These are phyloP conservation scores for Blastobotrys elegans DNA, from an alignment of 1,139 yeast species.

Conservation along the genomic window DNA sequence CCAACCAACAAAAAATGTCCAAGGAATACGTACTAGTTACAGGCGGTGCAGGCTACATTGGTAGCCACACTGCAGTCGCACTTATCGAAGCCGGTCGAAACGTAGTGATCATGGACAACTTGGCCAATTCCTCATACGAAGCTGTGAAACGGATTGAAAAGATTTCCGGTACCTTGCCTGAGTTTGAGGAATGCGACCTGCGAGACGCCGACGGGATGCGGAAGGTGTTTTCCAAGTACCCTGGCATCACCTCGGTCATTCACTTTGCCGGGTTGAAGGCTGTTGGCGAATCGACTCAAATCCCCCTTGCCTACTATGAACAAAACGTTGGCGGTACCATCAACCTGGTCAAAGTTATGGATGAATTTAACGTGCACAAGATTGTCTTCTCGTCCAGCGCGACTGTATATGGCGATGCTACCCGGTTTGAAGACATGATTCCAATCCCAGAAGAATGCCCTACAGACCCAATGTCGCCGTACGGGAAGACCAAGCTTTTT, in stretches of 20 bases:
- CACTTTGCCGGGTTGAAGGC: slow-evolving; percentile 89
- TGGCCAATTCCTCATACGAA: slow-evolving; percentile 63
- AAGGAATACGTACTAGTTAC: slow-evolving; percentile 53
- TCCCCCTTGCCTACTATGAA: slow-evolving; percentile 67
- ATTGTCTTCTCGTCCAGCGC: slow-evolving; percentile 77
- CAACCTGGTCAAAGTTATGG: slow-evolving; percentile 52
- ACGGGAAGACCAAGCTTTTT: slow-evolving; percentile 65
- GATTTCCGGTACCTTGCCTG: slow-evolving; percentile 46
- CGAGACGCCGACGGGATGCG: slow-evolving; percentile 47
- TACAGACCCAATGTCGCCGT: slow-evolving; percentile 70
- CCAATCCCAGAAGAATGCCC: slow-evolving; percentile 82
- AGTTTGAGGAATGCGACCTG: slow-evolving; percentile 58
- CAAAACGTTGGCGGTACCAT: slow-evolving; percentile 68
- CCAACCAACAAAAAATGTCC: background rate
- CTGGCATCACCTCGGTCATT: slow-evolving; percentile 54
- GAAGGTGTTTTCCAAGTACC: slow-evolving; percentile 46
- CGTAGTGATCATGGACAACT: slow-evolving; percentile 68
- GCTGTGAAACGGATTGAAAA: slow-evolving; percentile 62
- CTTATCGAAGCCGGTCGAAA: slow-evolving; percentile 59
- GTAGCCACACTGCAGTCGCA: slow-evolving; percentile 73
- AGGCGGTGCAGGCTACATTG: slow-evolving; percentile 87
- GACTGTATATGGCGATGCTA: slow-evolving; percentile 81
- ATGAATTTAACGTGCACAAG: slow-evolving; percentile 43
- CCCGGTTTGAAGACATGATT: slow-evolving; percentile 65
- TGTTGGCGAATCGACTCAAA: slow-evolving; percentile 72